Percentiles rank a stretch among this genome's conserved stretches.
Evolutionary conservation across 2,329 filamentous ascomycete genomes (phyloP).

Genomic region (Hypoxylon sp.): DNA sequence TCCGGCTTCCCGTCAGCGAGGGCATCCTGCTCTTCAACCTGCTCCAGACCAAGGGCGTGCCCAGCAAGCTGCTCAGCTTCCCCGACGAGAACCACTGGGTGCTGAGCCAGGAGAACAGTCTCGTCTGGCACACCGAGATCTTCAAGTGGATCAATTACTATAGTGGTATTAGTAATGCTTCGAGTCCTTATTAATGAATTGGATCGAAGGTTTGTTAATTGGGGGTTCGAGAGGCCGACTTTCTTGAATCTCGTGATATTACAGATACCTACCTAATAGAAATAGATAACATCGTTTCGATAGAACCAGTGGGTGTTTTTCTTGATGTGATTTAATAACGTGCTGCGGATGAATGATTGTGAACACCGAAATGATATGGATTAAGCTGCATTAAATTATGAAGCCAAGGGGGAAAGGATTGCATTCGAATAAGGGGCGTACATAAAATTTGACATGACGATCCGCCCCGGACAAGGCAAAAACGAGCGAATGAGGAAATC

Average conservation of each 20-base stretch:
- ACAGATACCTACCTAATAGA: no score
- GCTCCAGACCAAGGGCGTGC: conserved; percentile 69
- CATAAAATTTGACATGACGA: no score
- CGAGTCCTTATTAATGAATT: conserved; percentile 45
- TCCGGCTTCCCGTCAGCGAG: conserved; percentile 71
- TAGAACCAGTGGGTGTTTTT: conserved; percentile 27
- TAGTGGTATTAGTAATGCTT: conserved; percentile 45
- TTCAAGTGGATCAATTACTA: conserved; percentile 73
- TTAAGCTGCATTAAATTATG: no score
- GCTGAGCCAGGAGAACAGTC: conserved; percentile 71
- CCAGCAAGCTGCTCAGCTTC: conserved; percentile 73
- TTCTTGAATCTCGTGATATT: conserved; percentile 24
- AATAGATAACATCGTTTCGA: conserved; percentile 34
- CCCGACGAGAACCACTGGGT: conserved; percentile 80
- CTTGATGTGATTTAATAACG: neutral
- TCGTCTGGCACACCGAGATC: conserved; percentile 74
- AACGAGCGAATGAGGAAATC: no score
- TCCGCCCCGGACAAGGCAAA: no score
- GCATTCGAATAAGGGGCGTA: no score
- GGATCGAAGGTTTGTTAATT: neutral
- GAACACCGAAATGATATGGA: neutral
- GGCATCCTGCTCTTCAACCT: conserved; percentile 75
- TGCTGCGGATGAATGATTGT: conserved; percentile 9
- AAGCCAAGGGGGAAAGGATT: no score
- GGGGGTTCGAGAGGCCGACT: conserved; percentile 1